Evolutionary conservation across 1,284 basidiomycete genomes (phyloP), one percentile per base, ranked within the genome.

Genomic region (Anthracocystis setariae): DNA sequence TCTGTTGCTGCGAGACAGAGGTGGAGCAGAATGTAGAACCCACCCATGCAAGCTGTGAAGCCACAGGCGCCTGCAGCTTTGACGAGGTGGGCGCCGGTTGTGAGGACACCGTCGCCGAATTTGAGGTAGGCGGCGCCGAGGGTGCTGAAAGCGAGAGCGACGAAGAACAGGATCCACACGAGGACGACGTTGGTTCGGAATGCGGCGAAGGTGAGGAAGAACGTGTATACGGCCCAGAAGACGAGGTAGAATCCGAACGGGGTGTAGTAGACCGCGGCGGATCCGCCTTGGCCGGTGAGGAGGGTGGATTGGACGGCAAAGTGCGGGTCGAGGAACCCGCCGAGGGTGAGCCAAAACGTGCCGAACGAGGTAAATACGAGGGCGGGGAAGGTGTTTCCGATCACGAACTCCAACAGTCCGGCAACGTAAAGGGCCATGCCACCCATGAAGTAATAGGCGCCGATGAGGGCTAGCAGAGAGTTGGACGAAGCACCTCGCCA

Each of bases 331-430:
- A 74, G 18, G 29, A 53, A 66, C 13, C 52, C 53, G 10, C 51
- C 75, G 10, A 75, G 52, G 13, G 53, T 56, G 2, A 73, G 43
- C 75, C 75, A 77, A 59, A 77, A 77, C 12, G 64, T 59, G 4
- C 65, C 69, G 43, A 77, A 77, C 3, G 62, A 61, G 4, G 53
- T 59, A 27, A 77, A 77, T 3, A 77, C 70, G 20, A 77, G 56
- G 10, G 70, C 62, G 29, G 75, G 75, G 46, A 74, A 73, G 7
- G 72, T 74, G 42, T 70, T 70, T 17, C 75, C 75, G n/a, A 77
- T 58, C 38, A 77, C 33, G 33, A 61, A 77, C 42, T 77, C 75
- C 17, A 76, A 42, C 5, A 74, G 2, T 0, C 66, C 65, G 0
- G 63, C 47, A 2, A 71, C 38, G 27, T 63, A 49, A n/a, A 74